Evolutionary conservation across 805 yeast species (phyloP), one percentile per base, ranked within the genome.

Genomic region (Candida morakotiae): DNA sequence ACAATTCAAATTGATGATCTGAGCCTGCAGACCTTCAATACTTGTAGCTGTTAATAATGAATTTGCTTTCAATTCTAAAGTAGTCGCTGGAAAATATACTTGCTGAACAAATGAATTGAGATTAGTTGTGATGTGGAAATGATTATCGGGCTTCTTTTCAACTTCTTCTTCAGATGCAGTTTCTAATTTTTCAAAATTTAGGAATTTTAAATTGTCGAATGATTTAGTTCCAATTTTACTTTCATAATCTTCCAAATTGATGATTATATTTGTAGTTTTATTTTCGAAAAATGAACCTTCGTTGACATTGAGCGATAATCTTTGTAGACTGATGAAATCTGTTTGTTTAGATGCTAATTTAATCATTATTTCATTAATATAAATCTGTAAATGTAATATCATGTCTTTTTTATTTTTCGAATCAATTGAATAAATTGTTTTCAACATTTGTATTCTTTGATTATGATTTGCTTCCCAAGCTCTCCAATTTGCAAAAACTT

Each of bases 401-500:
- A 18, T 6, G 2, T n/a, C 17, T 18, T 18, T 5, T 6, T 8
- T 20, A n/a, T 22, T 16, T 5, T 31, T 9, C 5, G 13, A 3
- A 8, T 36, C 29, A 13, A 29, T 32, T 14, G 25, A 21, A 29
- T 48, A 52, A 7, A 50, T 35, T 5, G 33, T 16, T 17, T 49
- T 47, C 25, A 55, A 49, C 43, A 54, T 51, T 10, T 33, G 29
- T 25, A 39, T 39, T 33, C 60, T 41, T 39, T 53, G 52, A 8
- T 36, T 35, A 11, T 42, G 42, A 22, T 79, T 69, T 30, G 84
- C 81, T 49, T 91, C 98, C 97, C 98, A 89, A 41, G 79, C 78
- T 66, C 97, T 76, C 97, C 98, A 93, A 10, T 71, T 66, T 0
- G 80, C 67, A 49, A 88, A 87, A 1, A 79, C 68, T 3, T 69